Base-by-base conservation (phyloP, 1,284 basidiomycete genomes). In the Peniophora sp. region DNA sequence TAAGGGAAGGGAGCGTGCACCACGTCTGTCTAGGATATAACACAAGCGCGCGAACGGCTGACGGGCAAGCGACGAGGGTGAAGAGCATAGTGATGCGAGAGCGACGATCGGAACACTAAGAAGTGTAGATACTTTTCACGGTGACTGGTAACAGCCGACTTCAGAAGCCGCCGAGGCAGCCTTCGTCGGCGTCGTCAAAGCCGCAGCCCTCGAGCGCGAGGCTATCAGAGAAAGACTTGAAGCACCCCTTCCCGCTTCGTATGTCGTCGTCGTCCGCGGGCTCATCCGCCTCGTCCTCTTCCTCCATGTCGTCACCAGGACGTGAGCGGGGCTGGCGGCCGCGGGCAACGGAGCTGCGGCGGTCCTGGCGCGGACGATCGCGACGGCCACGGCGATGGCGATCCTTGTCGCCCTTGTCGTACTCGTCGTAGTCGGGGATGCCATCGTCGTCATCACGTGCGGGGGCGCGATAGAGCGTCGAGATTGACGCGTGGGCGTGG, bases 101-200 rank as follows among this genome's bases (percentile, higher is more conserved):
- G 12, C 17, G 48, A 49, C 46, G 47, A 49, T 47, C 37, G 14
- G 45, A 47, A 54, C 49, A 49, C 49, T 54, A 32, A 50, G 24
- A 45, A 6, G 15, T 18, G 10, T 15, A 35, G 23, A 49, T 14
- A 24, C 50, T 35, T 49, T 50, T 51, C 46, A 35, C 32, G 37
- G 35, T 35, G 17, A 24, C n/a, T 14, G 22, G 5, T 15, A 45
- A 10, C 24, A 24, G 23, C 36, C 47, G 41, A 37, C 8, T 10
- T 62, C 55, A 70, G 50, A 70, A 69, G 10, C 68, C 68, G 18
- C 63, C 68, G 9, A 70, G 58, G 51, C 68, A 70, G 15, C 66
- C 62, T 24, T 60, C 59, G 39, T 66, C 66, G n/a, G 56, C 49
- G 42, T 54, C 55, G 42, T 56, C 58, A 39, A 66, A 54, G 41